Evolutionary conservation across 352 stramenopile species (phyloP), one percentile per base, ranked within the genome.

Genomic region (Globisporangium carolinianum): DNA sequence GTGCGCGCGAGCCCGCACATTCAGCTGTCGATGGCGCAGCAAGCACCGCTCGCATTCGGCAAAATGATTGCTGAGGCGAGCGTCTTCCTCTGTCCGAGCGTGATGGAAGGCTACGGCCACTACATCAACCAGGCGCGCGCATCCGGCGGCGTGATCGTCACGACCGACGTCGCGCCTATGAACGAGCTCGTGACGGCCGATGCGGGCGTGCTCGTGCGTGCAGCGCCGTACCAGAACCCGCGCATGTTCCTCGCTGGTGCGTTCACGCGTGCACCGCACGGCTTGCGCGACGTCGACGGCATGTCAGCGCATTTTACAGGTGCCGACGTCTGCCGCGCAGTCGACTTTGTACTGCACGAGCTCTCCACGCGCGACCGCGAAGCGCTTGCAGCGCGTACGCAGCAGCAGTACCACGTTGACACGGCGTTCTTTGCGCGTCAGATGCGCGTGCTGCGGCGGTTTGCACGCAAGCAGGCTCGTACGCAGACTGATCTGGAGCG

Each of bases 61-160:
- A 69, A 75, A 18, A n/a, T 77, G 4, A 66, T 84, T 35, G 66
- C 72, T 1, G 66, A 86, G 42, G 55, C 71, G 4, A 47, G 63
- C 7, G 76, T 73, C 47, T 71, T 86, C 50, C 60, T 88, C 50
- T 88, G 77, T 38, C 61, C 77, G 47, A 88, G 77, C 50, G 38
- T 62, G 12, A 76, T 71, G 64, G 77, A 88, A 65, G 77, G 77
- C 15, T 87, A 83, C 55, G 77, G 76, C 45, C 76, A 86, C 63
- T 86, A 86, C 62, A 83, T 86, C 52, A 86, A 86, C 63, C 76
- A 86, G 41, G 76, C 72, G 37, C 66, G 73, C 0, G 76, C 76
- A 6, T 64, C 71, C 5, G 68, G 73, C n/a, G 72, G 61, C 2
- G 52, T 83, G 6, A 66, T 86, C 32, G 37, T 86, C 38, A 72